Conservation (phyloP, 2,329 filamentous ascomycete species). For the Ophiostoma quercus region DNA sequence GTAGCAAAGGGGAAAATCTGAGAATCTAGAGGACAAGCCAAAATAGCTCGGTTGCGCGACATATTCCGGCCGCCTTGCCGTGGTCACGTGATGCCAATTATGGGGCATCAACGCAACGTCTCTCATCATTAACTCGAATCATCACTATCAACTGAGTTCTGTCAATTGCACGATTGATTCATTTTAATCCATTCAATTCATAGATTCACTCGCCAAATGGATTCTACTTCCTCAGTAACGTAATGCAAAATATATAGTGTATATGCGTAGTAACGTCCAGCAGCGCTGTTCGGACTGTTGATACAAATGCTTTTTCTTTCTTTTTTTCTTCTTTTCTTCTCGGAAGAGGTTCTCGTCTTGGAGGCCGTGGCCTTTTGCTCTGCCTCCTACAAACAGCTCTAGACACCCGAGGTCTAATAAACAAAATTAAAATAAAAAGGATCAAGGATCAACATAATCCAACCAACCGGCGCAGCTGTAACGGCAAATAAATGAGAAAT, state of each 20-base stretch:
- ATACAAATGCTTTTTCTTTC: constrained; percentile 23
- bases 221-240: not conserved
- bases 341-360: not conserved
- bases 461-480: constrained; percentile 23
- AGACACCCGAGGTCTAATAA: constrained; percentile 21
- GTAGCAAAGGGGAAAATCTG: constrained; percentile 21
- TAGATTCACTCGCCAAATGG: not conserved
- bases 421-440: constrained; percentile 17
- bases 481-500: constrained; percentile 9
- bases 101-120: not conserved
- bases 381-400: constrained; percentile 13
- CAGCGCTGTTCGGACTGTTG: constrained; percentile 20
- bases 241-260: not conserved
- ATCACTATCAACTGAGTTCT: too few species aligned
- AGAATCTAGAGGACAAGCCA: constrained; percentile 20
- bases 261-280: not conserved
- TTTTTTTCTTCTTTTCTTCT: constrained; percentile 12
- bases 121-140: too few species aligned
- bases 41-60: constrained; percentile 26
- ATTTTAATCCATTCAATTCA: not conserved
- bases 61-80: constrained; percentile 22
- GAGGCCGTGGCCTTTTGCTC: not conserved
- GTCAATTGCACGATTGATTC: too few species aligned
- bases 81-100: constrained; percentile 20
- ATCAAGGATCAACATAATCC: constrained; percentile 15